Evolutionary conservation across 768 basidiomycete genomes (phyloP).

Genomic region (Mycena latifolia): DNA sequence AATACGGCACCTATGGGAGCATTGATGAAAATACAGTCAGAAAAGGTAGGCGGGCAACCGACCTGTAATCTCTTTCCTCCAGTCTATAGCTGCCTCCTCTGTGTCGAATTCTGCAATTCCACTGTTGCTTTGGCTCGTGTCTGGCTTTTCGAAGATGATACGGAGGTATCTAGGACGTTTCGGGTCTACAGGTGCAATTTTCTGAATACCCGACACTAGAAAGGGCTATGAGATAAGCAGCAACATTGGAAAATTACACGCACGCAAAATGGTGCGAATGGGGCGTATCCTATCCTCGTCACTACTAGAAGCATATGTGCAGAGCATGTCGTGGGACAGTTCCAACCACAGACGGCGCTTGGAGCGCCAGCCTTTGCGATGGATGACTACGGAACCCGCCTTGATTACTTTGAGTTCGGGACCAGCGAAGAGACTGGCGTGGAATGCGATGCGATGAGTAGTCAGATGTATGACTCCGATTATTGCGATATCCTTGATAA

Average conservation of each 20-base stretch:
- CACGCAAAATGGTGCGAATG: slow-evolving; percentile 63
- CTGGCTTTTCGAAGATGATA: slow-evolving; percentile 48
- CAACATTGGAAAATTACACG: slow-evolving; percentile 37
- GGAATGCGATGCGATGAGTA: slow-evolving; percentile 74
- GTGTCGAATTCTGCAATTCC: slow-evolving; percentile 67
- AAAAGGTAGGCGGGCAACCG: slow-evolving; percentile 14
- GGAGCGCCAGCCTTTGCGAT: slow-evolving; percentile 56
- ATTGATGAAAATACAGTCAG: not conserved
- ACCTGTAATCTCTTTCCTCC: slow-evolving; percentile 63
- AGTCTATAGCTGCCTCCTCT: slow-evolving; percentile 62
- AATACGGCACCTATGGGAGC: slow-evolving; percentile 56
- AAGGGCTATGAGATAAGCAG: not conserved
- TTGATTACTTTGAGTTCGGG: slow-evolving; percentile 54
- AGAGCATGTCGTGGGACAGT: slow-evolving; percentile 70
- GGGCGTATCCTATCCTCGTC: slow-evolving; percentile 69
- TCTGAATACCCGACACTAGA: slow-evolving; percentile 63
- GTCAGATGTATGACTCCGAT: slow-evolving; percentile 73
- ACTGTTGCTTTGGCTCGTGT: slow-evolving; percentile 30
- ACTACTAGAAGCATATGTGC: slow-evolving; percentile 65
- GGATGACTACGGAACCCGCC: slow-evolving; percentile 62
- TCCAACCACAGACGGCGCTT: slow-evolving; percentile 73
- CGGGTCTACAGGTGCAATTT: slow-evolving; percentile 58
- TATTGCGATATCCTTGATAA: slow-evolving; percentile 32
- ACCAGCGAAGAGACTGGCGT: slow-evolving; percentile 68
- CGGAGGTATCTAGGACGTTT: slow-evolving; percentile 57